A percentile compares a stretch with the other conserved stretches of the same genome.
Evolutionary conservation across 495 filamentous ascomycete species (phyloP).

Genomic region (Aeminium ludgeri): DNA sequence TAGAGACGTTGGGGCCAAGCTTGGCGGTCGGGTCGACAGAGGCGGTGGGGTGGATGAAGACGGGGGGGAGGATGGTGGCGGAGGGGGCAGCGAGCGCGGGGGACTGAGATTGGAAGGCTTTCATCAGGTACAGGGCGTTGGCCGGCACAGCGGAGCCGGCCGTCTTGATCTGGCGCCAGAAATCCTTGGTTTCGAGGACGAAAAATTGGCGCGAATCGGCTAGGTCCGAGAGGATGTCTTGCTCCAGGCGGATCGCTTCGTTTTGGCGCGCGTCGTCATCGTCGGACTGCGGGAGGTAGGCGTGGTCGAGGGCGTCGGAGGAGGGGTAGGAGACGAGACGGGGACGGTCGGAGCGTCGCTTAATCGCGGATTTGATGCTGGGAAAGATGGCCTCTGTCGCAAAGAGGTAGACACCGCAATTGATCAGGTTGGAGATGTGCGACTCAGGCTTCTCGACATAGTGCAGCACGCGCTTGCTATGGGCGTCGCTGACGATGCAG

Average conservation of each 20-base stretch:
- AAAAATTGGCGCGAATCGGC: slow-evolving; percentile 97
- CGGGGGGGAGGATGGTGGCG: slow-evolving; percentile 79
- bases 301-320: slow-evolving; percentile 76
- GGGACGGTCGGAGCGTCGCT: slow-evolving; percentile 81
- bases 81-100: slow-evolving; percentile 70
- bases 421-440: slow-evolving; percentile 96
- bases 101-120: slow-evolving; percentile 74
- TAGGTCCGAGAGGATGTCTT: slow-evolving; percentile 91
- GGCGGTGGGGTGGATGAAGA: slow-evolving; percentile 95
- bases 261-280: slow-evolving; percentile 58
- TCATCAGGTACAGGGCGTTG: slow-evolving; percentile 92
- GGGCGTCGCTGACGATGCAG: slow-evolving; percentile 89
- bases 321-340: slow-evolving; percentile 87
- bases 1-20: slow-evolving; percentile 89
- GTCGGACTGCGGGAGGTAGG: slow-evolving; percentile 40
- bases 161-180: slow-evolving; percentile 99
- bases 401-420: slow-evolving; percentile 98
- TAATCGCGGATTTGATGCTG: slow-evolving; percentile 85
- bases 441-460: slow-evolving; percentile 99
- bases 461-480: slow-evolving; percentile 91
- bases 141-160: slow-evolving; percentile 94
- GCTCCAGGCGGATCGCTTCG: slow-evolving; percentile 87
- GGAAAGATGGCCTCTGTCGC: slow-evolving; percentile 91
- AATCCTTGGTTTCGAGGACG: slow-evolving; percentile 96
- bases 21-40: slow-evolving; percentile 87